A percentile compares a stretch with the other conserved stretches of the same genome.
These are phyloP conservation scores for Neohortaea acidophila DNA, from an alignment of 495 filamentous ascomycete species.

Conservation along the genomic window DNA sequence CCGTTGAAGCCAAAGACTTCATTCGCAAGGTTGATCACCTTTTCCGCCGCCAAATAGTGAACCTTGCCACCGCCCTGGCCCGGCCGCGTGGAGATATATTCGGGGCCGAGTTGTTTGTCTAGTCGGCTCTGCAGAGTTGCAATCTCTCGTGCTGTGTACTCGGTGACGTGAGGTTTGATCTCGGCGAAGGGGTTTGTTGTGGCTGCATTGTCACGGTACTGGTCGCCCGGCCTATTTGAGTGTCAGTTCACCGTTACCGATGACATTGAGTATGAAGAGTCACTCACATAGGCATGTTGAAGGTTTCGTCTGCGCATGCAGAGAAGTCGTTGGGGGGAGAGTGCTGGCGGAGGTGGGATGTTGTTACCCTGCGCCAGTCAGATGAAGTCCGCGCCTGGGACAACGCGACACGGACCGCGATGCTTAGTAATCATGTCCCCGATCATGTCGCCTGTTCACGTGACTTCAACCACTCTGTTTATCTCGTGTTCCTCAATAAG, in stretches of 20 bases:
- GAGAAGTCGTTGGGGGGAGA: neutral
- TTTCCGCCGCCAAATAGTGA: constrained; percentile 82
- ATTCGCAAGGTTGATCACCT: constrained; percentile 89
- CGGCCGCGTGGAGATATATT: constrained; percentile 75
- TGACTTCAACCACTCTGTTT: neutral
- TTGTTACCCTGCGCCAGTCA: too few species aligned
- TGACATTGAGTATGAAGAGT: too few species aligned
- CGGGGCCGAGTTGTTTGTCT: constrained; percentile 88
- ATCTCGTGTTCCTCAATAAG: too few species aligned
- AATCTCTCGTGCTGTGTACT: constrained; percentile 80
- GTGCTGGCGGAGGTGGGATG: constrained; percentile 1
- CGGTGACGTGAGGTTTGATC: constrained; percentile 44
- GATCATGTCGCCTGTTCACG: neutral
- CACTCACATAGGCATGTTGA: constrained; percentile 16
- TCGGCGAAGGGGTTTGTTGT: constrained; percentile 67
- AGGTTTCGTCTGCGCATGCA: neutral
- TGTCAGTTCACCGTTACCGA: constrained; percentile 1
- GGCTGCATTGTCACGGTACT: constrained; percentile 40
- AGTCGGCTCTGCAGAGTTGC: constrained; percentile 74
- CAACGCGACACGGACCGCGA: neutral
- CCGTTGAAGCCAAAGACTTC: constrained; percentile 98
- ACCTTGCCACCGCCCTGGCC: constrained; percentile 72
- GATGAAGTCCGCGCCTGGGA: too few species aligned
- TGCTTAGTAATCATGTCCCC: too few species aligned
- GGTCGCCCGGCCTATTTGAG: constrained; percentile 57